A percentile compares a stretch with the other conserved stretches of the same genome.
Conservation (phyloP, 2,329 filamentous ascomycete species). For the Mollisia scopiformis region DNA sequence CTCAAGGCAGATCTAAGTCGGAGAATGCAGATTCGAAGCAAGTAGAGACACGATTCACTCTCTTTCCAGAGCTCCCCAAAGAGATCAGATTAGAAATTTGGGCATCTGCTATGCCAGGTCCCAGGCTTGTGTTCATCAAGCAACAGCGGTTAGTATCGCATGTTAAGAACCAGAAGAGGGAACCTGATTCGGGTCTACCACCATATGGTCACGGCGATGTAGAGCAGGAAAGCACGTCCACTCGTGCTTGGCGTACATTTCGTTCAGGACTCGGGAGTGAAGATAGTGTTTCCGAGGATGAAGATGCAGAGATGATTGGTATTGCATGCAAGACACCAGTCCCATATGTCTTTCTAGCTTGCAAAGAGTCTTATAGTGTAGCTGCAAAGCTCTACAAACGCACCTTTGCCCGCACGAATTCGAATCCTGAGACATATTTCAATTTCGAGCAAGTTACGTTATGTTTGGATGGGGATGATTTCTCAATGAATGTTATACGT, state of each 20-base stretch:
- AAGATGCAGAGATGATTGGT: neutral
- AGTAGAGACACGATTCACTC: neutral
- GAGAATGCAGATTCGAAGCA: too few species aligned
- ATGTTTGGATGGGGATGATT: neutral
- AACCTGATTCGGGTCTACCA: neutral
- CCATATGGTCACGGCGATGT: neutral
- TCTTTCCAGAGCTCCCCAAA: neutral
- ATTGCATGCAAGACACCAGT: neutral
- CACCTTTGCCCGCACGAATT: neutral
- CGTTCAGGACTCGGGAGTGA: too few species aligned
- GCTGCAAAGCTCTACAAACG: neutral
- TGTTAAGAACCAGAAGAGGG: neutral
- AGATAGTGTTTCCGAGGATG: neutral
- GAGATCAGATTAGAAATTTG: neutral
- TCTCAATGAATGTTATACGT: too few species aligned
- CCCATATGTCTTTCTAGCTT: neutral
- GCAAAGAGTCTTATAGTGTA: neutral
- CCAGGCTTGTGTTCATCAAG: neutral
- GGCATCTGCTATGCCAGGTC: neutral
- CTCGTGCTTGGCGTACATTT: neutral
- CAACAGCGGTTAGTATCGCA: neutral
- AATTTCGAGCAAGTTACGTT: neutral
- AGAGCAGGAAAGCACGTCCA: neutral
- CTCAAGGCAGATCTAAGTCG: too few species aligned
- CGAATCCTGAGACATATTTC: neutral